These are phyloP conservation scores for Penicillium occitanis DNA, from an alignment of 2,329 filamentous ascomycete genomes.

Conservation along the genomic window DNA sequence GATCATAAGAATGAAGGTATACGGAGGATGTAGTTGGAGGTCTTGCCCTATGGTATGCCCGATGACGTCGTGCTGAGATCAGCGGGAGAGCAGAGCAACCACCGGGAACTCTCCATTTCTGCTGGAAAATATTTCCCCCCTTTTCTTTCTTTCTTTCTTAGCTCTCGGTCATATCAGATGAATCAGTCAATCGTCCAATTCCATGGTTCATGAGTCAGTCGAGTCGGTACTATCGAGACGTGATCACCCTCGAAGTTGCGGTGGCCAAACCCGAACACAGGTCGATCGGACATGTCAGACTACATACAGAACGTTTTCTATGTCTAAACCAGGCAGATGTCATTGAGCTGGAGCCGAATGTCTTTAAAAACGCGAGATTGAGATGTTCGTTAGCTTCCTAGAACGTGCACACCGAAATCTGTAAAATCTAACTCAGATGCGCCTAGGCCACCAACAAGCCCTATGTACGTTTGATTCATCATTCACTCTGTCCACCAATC, in stretches of 20 bases:
- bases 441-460: no score
- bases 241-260: background rate
- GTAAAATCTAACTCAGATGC: no score
- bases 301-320: background rate
- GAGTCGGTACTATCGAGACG: background rate
- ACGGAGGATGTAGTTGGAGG: background rate
- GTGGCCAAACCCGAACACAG: background rate
- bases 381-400: no score
- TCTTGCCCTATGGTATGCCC: constrained; percentile 1
- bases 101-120: background rate
- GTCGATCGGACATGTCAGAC: background rate
- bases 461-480: no score
- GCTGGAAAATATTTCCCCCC: background rate
- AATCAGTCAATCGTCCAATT: background rate
- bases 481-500: no score
- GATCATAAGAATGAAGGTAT: background rate
- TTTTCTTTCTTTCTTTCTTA: background rate
- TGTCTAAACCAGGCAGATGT: no score
- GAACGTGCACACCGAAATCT: no score
- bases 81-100: background rate
- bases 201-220: background rate
- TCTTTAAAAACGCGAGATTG: no score
- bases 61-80: constrained; percentile 15
- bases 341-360: no score
- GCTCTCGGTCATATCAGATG: background rate